These are phyloP conservation scores for Camellia oleifera DNA, from an alignment of 179 eudicot species.

Conservation along the genomic window DNA sequence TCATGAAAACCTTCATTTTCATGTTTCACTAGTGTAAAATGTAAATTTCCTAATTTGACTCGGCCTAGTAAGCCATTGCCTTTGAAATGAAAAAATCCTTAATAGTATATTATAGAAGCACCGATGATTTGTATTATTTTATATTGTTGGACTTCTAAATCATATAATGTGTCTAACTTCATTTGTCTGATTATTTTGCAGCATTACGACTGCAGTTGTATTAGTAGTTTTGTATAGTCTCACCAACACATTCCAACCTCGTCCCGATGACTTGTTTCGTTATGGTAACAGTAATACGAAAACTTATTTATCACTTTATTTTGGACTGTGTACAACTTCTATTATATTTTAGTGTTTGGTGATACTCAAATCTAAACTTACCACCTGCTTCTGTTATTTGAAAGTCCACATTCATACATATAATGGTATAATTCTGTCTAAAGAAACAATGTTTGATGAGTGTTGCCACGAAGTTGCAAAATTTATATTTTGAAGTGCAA, in stretches of 20 bases:
- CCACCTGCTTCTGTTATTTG: background rate
- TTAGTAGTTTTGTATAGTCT: constrained; percentile 69
- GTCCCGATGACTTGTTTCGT: constrained; percentile 75
- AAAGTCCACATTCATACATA: background rate
- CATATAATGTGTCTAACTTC: background rate
- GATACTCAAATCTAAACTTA: background rate
- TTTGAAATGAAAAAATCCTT: background rate
- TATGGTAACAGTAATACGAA: constrained; percentile 51
- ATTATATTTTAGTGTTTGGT: background rate
- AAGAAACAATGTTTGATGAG: background rate
- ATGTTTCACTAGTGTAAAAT: background rate
- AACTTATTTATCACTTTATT: background rate
- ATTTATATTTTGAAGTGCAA: background rate
- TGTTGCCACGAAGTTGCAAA: background rate
- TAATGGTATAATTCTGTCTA: background rate
- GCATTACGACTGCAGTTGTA: constrained; percentile 68
- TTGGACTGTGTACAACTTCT: background rate
- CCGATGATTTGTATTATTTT: background rate
- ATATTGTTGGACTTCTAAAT: background rate
- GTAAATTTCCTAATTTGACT: background rate
- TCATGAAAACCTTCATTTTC: too few relatives aligned
- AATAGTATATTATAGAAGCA: background rate
- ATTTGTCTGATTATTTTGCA: constrained; percentile 28
- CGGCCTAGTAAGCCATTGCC: background rate
- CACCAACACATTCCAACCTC: constrained; percentile 67